Conservation (phyloP, 306 rosid species). For the Ceratonia siliqua region DNA sequence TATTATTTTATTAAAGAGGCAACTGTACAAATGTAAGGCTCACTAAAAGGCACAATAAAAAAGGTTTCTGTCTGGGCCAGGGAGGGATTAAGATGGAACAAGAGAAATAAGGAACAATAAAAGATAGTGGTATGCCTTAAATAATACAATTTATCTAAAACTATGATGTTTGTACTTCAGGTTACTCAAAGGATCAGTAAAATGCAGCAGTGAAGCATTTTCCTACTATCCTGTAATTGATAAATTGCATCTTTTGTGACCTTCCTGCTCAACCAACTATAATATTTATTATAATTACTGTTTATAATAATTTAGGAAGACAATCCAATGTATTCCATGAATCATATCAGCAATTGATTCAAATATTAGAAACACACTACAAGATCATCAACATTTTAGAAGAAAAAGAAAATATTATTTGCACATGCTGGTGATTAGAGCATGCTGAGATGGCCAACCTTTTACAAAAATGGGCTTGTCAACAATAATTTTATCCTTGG, state of each 20-base stretch:
- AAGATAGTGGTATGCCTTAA: neutral
- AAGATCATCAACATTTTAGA: neutral
- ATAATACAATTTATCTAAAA: neutral
- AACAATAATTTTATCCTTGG: slow-evolving; percentile 82
- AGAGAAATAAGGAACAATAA: neutral
- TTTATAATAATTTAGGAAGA: neutral
- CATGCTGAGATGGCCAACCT: slow-evolving; percentile 56
- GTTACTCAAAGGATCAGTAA: neutral
- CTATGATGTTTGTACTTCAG: neutral
- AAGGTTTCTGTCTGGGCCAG: neutral
- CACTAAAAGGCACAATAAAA: neutral
- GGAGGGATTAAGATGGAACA: neutral
- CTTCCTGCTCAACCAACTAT: neutral
- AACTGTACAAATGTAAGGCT: neutral
- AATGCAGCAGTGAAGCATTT: slow-evolving; percentile 3
- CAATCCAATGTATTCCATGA: neutral
- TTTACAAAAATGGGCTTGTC: slow-evolving; percentile 92
- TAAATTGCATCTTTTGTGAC: neutral
- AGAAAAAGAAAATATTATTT: neutral
- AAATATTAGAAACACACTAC: neutral
- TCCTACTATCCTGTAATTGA: neutral
- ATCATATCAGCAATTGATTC: neutral
- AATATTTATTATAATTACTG: neutral
- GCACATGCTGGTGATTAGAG: slow-evolving; percentile 5
- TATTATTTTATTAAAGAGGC: neutral